Conservation (phyloP, 306 rosid genomes). For the Trifolium pratense region DNA sequence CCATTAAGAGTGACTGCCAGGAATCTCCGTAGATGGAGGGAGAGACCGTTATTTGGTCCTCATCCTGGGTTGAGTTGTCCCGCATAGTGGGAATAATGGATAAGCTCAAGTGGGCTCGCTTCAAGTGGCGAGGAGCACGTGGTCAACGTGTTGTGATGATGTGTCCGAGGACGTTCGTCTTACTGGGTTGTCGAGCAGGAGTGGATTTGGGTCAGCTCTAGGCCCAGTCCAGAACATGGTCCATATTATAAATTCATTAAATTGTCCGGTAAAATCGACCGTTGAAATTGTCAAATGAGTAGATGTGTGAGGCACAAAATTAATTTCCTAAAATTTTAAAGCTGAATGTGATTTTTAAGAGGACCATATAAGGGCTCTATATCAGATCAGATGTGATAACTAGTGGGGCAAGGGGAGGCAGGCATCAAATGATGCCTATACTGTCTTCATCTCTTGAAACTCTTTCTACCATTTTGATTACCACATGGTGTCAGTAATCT, state of each 20-base stretch:
- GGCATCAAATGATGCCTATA: constrained; percentile 44
- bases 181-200: no score
- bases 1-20: no score
- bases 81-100: no score
- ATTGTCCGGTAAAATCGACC: background rate
- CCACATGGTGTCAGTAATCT: constrained; percentile 57
- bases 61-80: no score
- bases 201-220: no score
- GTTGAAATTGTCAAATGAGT: background rate
- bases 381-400: constrained; percentile 40
- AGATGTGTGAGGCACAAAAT: background rate
- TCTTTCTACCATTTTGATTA: constrained; percentile 36
- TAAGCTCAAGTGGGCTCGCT: no score
- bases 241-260: background rate
- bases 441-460: constrained; percentile 51
- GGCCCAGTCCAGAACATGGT: no score
- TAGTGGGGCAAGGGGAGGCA: constrained; percentile 43
- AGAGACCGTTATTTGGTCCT: no score
- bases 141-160: no score
- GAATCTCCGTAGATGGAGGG: no score
- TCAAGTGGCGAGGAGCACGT: no score
- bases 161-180: no score
- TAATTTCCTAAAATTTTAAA: background rate
- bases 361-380: background rate
- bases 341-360: constrained; percentile 1